Base-by-base conservation (phyloP, 371 early-diverging fungal genomes). In the Circinella minor region DNA sequence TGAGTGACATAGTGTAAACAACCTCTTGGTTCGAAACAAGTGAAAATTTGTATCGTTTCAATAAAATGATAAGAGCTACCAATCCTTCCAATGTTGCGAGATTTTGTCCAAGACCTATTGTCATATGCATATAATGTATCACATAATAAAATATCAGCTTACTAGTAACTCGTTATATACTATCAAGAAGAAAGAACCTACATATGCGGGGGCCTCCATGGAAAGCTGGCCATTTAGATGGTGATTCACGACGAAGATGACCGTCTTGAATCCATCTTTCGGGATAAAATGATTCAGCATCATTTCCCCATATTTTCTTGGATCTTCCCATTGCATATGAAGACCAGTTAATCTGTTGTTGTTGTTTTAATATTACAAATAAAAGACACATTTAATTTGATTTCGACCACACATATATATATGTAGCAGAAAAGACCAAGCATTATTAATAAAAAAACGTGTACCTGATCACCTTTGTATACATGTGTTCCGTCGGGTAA, bases 171-270 rank as follows among this genome's bases (percentile, higher is more conserved):
- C 9, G 9, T 15, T 11, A 47, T 47, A 15, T 11, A 15, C 9
- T 47, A 11, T n/a, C 91, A 73, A 43, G 1, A 43, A 43, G 3
- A 11, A 27, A 17, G 14, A 34, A 47, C 63, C 47, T 46, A 37
- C 63, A 93, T 27, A 89, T 81, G n/a, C 93, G 81, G 0, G 93
- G 92, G 0, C 93, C 92, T 9, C 87, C 90, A 63, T 91, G 87
- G 76, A 91, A 90, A 4, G 79, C 82, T 4, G 80, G 80, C 77
- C 80, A 84, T 68, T 81, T 73, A n/a, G 82, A 79, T 67, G 77
- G 77, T n/a, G 76, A 72, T 64, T 81, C 79, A 18, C 80, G 77
- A 14, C 69, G 62, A 13, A 80, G 69, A 51, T 81, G 77, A 18
- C 82, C 77, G 18, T 81, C 75, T 6, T 67, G 65, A 7, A 90